phyloP scores from a whole-genome alignment of 73 alveolate genomes.

The Tetrahymena elliotti region DNA sequence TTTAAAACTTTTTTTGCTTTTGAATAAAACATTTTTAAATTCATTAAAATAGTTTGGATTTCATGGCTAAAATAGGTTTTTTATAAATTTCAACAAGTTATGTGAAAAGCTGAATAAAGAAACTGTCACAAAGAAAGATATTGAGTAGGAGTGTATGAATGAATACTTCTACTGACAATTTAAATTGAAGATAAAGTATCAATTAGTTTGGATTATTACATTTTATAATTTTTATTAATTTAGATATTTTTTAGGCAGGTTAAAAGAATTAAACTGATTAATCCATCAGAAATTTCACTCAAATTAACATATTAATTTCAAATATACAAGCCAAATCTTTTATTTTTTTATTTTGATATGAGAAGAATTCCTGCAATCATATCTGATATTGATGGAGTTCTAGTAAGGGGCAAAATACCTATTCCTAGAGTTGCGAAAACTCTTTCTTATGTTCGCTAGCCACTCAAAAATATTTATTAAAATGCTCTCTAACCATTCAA shows the following conservation, averaged over 20 bases:
- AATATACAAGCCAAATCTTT: not conserved
- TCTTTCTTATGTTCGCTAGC: conserved; percentile 1
- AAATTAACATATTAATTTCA: not conserved
- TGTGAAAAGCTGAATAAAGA: no score
- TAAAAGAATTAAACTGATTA: not conserved
- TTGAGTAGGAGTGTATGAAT: no score
- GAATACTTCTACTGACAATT: not conserved
- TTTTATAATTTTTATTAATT: no score
- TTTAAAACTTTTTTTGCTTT: no score
- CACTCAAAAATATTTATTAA: not conserved
- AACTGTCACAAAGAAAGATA: no score
- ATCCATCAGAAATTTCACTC: not conserved
- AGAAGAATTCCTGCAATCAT: conserved; percentile 60
- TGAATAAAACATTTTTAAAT: no score
- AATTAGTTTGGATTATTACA: no score
- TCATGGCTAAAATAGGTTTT: no score
- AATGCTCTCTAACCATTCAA: not conserved
- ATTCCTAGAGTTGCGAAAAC: conserved; percentile 42
- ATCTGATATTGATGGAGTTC: conserved; percentile 71
- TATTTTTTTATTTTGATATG: not conserved
- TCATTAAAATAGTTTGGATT: no score
- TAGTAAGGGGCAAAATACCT: conserved; percentile 45
- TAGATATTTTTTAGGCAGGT: not conserved
- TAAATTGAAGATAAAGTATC: not conserved
- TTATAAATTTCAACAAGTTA: no score